Percentiles rank a stretch among this genome's conserved stretches.
phyloP scores from a whole-genome alignment of 2,329 filamentous ascomycete species.

The Arthroderma sp. region DNA sequence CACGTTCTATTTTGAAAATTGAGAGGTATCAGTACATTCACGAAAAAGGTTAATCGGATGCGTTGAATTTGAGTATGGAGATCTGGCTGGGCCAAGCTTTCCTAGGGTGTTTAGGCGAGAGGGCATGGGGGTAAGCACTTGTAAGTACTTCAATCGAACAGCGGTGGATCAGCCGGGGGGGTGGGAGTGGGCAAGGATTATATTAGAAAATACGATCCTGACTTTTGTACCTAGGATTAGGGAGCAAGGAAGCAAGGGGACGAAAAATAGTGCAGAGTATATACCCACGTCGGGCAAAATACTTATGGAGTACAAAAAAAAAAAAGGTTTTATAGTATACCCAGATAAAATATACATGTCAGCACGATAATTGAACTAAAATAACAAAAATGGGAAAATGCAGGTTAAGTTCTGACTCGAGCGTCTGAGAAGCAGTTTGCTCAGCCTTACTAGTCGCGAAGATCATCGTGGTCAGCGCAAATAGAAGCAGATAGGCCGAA shows the following conservation, averaged over 20 bases:
- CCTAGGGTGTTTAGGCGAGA: conserved; percentile 5
- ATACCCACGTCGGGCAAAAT: no score
- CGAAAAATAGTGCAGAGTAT: no score
- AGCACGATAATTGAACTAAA: background rate
- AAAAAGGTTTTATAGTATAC: background rate
- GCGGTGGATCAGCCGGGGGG: background rate
- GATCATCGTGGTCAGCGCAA: background rate
- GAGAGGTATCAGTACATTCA: background rate
- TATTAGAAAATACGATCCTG: background rate
- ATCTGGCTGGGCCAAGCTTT: conserved; percentile 8
- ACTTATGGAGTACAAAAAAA: background rate
- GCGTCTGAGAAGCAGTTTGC: background rate
- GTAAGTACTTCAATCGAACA: background rate
- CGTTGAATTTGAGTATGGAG: background rate
- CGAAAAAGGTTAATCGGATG: background rate
- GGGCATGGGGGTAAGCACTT: background rate
- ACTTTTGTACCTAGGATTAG: background rate
- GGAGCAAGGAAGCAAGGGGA: background rate
- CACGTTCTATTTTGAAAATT: conserved; percentile 1
- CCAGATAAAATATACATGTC: background rate
- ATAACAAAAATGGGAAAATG: background rate
- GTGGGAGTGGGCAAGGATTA: background rate
- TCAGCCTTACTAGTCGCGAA: conserved; percentile 4
- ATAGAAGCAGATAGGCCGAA: background rate
- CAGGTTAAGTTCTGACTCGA: background rate